Conservation (phyloP, 1,284 basidiomycete genomes). For the Vanrija sp. region DNA sequence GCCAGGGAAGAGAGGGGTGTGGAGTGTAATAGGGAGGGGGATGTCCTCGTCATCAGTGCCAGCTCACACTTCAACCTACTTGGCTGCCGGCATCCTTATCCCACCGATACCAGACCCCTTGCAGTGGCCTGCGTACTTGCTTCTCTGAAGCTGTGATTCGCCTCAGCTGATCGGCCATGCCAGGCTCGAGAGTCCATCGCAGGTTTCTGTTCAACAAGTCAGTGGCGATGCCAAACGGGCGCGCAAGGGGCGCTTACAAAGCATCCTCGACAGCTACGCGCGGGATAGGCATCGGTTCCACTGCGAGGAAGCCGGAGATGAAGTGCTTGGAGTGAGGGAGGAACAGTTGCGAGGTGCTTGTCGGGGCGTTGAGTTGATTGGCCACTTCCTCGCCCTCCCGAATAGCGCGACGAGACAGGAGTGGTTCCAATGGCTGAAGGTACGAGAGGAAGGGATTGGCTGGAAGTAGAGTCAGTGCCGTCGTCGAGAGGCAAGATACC, state of each 20-base stretch:
- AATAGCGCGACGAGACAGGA: not conserved
- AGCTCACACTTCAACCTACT: no score
- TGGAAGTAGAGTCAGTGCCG: not conserved
- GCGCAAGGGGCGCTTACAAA: not conserved
- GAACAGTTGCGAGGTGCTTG: not conserved
- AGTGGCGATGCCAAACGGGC: no score
- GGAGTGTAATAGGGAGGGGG: no score
- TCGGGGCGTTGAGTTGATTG: not conserved
- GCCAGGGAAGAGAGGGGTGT: no score
- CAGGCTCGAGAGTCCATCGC: no score
- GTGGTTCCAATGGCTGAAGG: not conserved
- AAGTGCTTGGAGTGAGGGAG: conserved; percentile 4
- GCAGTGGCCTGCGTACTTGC: no score
- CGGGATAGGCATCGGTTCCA: not conserved
- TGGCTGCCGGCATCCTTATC: no score
- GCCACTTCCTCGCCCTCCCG: not conserved
- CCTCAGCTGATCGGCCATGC: no score
- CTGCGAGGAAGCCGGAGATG: not conserved
- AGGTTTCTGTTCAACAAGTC: no score
- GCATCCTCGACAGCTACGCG: not conserved
- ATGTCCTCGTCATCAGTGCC: no score
- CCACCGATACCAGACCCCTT: no score
- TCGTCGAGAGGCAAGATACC: not conserved
- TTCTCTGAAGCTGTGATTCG: no score
- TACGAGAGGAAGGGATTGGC: not conserved